Conservation (phyloP, 2,329 filamentous ascomycete species). For the Orbilia brochopaga region DNA sequence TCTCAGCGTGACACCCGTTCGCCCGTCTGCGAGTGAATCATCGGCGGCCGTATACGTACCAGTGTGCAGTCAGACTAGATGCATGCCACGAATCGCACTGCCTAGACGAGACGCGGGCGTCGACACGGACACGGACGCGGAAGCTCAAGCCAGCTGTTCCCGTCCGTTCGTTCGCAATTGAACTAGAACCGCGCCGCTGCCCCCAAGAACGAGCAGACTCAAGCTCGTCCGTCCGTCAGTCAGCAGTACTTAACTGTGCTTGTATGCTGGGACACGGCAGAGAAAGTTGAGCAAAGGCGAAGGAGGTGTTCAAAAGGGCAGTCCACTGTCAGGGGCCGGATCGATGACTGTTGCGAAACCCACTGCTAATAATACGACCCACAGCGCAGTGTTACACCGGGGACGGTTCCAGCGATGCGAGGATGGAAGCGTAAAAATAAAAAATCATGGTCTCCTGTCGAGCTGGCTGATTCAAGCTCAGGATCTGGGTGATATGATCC, state of each 20-base stretch:
- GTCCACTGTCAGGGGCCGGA: neutral
- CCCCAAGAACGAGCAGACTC: too few species aligned
- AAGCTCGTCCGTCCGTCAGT: too few species aligned
- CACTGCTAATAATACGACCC: neutral
- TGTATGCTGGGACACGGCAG: neutral
- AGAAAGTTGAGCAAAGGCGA: neutral
- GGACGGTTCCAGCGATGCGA: neutral
- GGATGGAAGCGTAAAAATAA: neutral
- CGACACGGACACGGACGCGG: conserved; percentile 10
- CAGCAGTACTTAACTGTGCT: neutral
- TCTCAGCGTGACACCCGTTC: conserved; percentile 47
- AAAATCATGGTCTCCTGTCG: neutral
- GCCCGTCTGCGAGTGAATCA: conserved; percentile 32
- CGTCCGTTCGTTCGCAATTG: neutral
- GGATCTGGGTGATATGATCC: conserved; percentile 1
- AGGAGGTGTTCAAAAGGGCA: neutral
- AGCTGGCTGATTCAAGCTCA: neutral
- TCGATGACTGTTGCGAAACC: neutral
- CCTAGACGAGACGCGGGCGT: conserved; percentile 31
- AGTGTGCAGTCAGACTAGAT: conserved; percentile 17
- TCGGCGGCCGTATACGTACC: conserved; percentile 15
- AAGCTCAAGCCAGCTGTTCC: conserved; percentile 3
- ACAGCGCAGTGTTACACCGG: neutral
- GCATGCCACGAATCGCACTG: conserved; percentile 46
- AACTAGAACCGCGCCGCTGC: neutral